Evolutionary conservation across 2,329 filamentous ascomycete species (phyloP).

Genomic region (Phaeophleospora eucalypticola): DNA sequence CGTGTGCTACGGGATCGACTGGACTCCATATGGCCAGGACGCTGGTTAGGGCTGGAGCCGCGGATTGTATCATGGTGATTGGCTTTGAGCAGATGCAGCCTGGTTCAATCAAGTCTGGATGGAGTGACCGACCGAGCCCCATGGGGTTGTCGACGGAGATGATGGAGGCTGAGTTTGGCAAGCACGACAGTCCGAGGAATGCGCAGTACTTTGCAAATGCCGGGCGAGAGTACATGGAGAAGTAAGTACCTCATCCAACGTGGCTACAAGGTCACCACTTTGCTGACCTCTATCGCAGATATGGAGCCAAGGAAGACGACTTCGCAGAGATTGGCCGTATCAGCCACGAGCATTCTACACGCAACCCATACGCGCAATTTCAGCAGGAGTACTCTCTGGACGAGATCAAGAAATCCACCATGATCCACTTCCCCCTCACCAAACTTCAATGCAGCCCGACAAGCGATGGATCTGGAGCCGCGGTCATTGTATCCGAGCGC

Average conservation of each 20-base stretch:
- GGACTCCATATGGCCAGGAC: constrained; percentile 79
- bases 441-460: constrained; percentile 99
- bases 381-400: constrained; percentile 83
- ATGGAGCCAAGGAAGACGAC: constrained; percentile 76
- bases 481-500: constrained; percentile 79
- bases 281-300: constrained; percentile 41
- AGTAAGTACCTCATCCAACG: too few relatives aligned
- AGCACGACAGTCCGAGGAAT: constrained; percentile 22
- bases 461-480: constrained; percentile 84
- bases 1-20: constrained; percentile 89
- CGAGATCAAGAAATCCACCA: constrained; percentile 69
- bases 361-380: constrained; percentile 96
- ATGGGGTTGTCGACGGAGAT: constrained; percentile 67
- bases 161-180: constrained; percentile 33
- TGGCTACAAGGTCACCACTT: too few relatives aligned
- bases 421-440: constrained; percentile 81
- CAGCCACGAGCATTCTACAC: constrained; percentile 85
- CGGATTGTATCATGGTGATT: constrained; percentile 76
- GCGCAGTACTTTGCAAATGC: constrained; percentile 91
- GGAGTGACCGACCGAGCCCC: constrained; percentile 78
- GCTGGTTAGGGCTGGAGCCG: constrained; percentile 72
- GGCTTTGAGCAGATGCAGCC: constrained; percentile 98
- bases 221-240: constrained; percentile 93
- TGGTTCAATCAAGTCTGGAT: constrained; percentile 75
- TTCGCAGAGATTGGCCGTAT: constrained; percentile 92